phyloP scores from a whole-genome alignment of 352 stramenopile species.

The Plasmopara muralis region DNA sequence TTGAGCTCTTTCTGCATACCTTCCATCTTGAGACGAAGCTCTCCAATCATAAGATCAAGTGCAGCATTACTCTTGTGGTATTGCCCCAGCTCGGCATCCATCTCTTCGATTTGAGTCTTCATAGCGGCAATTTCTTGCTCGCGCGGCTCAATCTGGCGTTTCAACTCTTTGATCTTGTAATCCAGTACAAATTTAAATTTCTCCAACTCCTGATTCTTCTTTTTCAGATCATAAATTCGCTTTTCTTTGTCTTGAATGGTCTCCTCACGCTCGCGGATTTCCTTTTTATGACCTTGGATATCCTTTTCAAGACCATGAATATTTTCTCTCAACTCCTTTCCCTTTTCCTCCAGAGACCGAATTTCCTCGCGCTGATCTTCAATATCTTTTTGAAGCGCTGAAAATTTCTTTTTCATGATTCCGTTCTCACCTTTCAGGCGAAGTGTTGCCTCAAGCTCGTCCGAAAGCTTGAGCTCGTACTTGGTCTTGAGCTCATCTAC shows the following conservation, averaged over 20 bases:
- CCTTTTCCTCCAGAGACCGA: slow-evolving; percentile 84
- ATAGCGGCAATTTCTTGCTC: slow-evolving; percentile 93
- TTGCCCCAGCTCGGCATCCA: slow-evolving; percentile 92
- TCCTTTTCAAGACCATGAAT: slow-evolving; percentile 91
- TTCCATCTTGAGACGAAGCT: slow-evolving; percentile 91
- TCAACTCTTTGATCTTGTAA: slow-evolving; percentile 97
- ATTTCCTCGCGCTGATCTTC: slow-evolving; percentile 95
- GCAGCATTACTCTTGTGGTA: slow-evolving; percentile 94
- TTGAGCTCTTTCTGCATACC: slow-evolving; percentile 84
- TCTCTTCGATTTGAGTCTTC: slow-evolving; percentile 94
- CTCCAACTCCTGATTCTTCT: slow-evolving; percentile 96
- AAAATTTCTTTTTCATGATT: slow-evolving; percentile 97
- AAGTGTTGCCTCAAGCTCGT: slow-evolving; percentile 87
- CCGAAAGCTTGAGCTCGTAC: slow-evolving; percentile 88
- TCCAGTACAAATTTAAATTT: slow-evolving; percentile 97
- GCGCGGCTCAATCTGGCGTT: slow-evolving; percentile 93
- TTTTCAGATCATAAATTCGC: slow-evolving; percentile 95
- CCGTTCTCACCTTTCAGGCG: slow-evolving; percentile 94
- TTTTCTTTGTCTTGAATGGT: slow-evolving; percentile 96
- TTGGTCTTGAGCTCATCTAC: slow-evolving; percentile 89
- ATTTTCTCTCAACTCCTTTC: slow-evolving; percentile 89
- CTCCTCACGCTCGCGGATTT: slow-evolving; percentile 90
- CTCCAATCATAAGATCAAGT: slow-evolving; percentile 92
- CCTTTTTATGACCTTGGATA: slow-evolving; percentile 89
- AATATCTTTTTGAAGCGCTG: slow-evolving; percentile 89